Evolutionary conservation across 495 filamentous ascomycete species (phyloP).

Genomic region (Neurospora discreta): DNA sequence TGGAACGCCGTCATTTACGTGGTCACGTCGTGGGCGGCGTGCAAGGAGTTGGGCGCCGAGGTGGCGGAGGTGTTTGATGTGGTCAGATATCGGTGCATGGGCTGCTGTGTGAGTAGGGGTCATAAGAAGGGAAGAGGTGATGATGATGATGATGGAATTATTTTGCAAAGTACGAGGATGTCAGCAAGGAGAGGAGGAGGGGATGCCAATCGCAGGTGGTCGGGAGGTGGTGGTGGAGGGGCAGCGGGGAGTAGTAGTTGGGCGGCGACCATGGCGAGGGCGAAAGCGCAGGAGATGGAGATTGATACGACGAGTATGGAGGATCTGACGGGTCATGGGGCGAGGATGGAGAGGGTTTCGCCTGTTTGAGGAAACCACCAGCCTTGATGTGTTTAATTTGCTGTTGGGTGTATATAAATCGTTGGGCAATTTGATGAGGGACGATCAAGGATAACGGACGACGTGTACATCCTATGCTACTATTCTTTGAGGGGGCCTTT

Average conservation of each 20-base stretch:
- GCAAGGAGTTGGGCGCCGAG: conserved; percentile 22
- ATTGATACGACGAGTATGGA: conserved; percentile 10
- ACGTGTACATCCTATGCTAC: neutral
- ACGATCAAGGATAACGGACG: neutral
- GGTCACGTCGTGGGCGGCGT: conserved; percentile 46
- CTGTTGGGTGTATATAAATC: neutral
- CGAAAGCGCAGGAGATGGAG: conserved; percentile 5
- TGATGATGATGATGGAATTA: neutral
- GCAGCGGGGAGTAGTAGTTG: neutral
- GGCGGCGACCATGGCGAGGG: conserved; percentile 1
- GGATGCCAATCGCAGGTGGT: neutral
- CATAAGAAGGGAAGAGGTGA: neutral
- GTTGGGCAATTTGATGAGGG: neutral
- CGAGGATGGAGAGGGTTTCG: conserved; percentile 1
- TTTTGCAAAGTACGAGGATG: neutral
- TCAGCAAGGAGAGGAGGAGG: neutral
- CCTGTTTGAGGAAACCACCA: conserved; percentile 6
- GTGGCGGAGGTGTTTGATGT: neutral
- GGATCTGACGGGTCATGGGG: conserved; percentile 7
- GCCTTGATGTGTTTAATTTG: neutral
- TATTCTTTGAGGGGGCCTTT: neutral
- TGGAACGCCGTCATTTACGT: conserved; percentile 79
- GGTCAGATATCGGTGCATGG: neutral
- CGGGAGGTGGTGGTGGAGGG: neutral
- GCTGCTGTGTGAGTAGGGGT: neutral